These are phyloP conservation scores for Ceratobasidium sp. DNA, from an alignment of 1,284 basidiomycete species.

Conservation along the genomic window DNA sequence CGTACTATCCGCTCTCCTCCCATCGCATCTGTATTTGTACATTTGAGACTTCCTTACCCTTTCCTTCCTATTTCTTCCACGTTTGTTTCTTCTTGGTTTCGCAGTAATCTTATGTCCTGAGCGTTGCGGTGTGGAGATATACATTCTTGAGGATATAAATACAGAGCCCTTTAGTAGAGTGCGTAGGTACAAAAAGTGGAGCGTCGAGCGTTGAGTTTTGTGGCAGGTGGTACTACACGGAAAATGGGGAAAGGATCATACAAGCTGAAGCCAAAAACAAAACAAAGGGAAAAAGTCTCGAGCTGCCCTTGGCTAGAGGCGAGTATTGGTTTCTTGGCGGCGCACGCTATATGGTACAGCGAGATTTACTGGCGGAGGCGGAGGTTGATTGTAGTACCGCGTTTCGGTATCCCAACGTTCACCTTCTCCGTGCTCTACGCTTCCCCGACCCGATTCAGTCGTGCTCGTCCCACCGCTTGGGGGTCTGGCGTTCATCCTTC, in stretches of 20 bases:
- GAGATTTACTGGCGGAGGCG: slow-evolving; percentile 46
- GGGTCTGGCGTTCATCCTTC: slow-evolving; percentile 49
- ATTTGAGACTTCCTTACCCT: background rate
- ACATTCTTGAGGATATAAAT: slow-evolving; percentile 31
- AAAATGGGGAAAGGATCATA: too few relatives aligned
- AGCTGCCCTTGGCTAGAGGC: slow-evolving; percentile 37
- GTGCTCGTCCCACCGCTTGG: slow-evolving; percentile 23
- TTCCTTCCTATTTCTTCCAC: background rate
- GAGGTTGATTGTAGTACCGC: slow-evolving; percentile 46
- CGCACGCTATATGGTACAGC: slow-evolving; percentile 44
- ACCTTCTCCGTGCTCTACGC: background rate
- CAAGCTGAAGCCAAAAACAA: background rate
- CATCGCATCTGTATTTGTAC: slow-evolving; percentile 19
- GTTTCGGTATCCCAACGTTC: slow-evolving; percentile 44
- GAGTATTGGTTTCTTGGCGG: slow-evolving; percentile 46
- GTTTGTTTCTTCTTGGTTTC: background rate
- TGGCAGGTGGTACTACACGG: background rate
- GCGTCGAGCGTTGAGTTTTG: background rate
- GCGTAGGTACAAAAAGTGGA: slow-evolving; percentile 21
- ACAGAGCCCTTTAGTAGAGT: slow-evolving; percentile 26
- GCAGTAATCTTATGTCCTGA: slow-evolving; percentile 35
- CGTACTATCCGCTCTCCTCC: slow-evolving; percentile 14
- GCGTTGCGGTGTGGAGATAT: slow-evolving; percentile 11
- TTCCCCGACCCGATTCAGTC: background rate
- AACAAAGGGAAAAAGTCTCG: background rate